phyloP scores from a whole-genome alignment of 2,329 filamentous ascomycete genomes.

The Parastagonospora nodorum region DNA sequence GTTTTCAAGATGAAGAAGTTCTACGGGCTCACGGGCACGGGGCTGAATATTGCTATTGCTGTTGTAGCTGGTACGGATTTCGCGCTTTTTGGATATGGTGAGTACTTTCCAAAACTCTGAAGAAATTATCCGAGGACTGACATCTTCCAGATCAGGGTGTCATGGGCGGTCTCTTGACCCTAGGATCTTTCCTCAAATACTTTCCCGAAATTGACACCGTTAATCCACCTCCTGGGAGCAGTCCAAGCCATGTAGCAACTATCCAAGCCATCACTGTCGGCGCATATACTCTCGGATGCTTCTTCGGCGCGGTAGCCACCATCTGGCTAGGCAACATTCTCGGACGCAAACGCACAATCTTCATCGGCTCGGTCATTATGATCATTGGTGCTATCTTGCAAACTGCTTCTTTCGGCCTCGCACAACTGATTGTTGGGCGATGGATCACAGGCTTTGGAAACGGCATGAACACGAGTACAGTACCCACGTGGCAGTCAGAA shows the following conservation, averaged over 20 bases:
- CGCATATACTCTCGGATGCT: conserved; percentile 50
- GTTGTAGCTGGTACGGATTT: conserved; percentile 76
- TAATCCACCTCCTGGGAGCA: conserved; percentile 38
- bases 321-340: conserved; percentile 62
- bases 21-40: conserved; percentile 68
- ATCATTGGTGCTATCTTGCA: conserved; percentile 65
- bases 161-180: conserved; percentile 71
- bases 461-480: conserved; percentile 42
- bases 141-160: conserved; percentile 47
- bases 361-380: conserved; percentile 65
- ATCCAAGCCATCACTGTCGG: conserved; percentile 51
- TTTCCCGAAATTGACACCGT: conserved; percentile 51
- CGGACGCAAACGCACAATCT: conserved; percentile 62
- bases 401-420: conserved; percentile 54
- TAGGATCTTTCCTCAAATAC: conserved; percentile 62
- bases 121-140: conserved; percentile 5
- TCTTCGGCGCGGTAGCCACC: conserved; percentile 50
- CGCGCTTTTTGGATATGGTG: conserved; percentile 67
- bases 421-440: conserved; percentile 54
- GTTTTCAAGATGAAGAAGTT: conserved; percentile 49
- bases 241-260: conserved; percentile 43
- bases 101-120: conserved; percentile 43
- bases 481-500: conserved; percentile 55
- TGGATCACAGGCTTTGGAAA: conserved; percentile 57
- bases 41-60: conserved; percentile 70